Conservation (phyloP, 164 flowering plant species). For the Vitis rupestris region DNA sequence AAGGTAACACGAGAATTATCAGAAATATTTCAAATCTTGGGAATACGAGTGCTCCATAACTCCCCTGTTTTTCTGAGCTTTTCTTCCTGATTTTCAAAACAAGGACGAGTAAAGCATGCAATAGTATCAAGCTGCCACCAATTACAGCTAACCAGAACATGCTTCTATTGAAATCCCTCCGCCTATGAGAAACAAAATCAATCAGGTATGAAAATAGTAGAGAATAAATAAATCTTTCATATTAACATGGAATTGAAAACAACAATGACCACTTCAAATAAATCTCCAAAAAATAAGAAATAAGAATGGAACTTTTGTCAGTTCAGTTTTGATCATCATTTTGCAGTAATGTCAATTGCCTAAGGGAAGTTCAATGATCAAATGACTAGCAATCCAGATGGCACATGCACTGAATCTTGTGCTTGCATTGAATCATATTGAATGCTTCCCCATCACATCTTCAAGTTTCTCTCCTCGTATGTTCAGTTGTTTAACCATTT, state of each 20-base stretch:
- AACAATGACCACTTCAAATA: neutral
- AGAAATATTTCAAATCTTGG: slow-evolving; percentile 91
- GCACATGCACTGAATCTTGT: too few relatives aligned
- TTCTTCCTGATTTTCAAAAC: slow-evolving; percentile 47
- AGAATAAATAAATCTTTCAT: neutral
- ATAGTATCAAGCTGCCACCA: slow-evolving; percentile 60
- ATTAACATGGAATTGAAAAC: neutral
- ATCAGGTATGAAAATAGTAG: neutral
- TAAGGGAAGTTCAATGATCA: too few relatives aligned
- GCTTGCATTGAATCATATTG: too few relatives aligned
- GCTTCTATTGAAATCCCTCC: slow-evolving; percentile 69
- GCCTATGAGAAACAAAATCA: slow-evolving; percentile 39
- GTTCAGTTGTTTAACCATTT: too few relatives aligned
- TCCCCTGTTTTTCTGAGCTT: slow-evolving; percentile 30
- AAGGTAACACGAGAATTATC: slow-evolving; percentile 69
- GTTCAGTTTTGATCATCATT: too few relatives aligned
- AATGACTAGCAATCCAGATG: too few relatives aligned
- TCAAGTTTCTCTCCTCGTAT: too few relatives aligned
- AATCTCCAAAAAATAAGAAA: neutral
- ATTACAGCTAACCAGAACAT: slow-evolving; percentile 92
- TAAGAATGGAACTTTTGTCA: too few relatives aligned
- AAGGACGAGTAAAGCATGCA: slow-evolving; percentile 53
- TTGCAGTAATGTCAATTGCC: too few relatives aligned
- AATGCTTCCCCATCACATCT: too few relatives aligned
- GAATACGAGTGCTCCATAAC: slow-evolving; percentile 64